Evolutionary conservation across 2,329 filamentous ascomycete species (phyloP), one percentile per base, ranked within the genome.

Genomic region (Phaeomoniella chlamydospora): DNA sequence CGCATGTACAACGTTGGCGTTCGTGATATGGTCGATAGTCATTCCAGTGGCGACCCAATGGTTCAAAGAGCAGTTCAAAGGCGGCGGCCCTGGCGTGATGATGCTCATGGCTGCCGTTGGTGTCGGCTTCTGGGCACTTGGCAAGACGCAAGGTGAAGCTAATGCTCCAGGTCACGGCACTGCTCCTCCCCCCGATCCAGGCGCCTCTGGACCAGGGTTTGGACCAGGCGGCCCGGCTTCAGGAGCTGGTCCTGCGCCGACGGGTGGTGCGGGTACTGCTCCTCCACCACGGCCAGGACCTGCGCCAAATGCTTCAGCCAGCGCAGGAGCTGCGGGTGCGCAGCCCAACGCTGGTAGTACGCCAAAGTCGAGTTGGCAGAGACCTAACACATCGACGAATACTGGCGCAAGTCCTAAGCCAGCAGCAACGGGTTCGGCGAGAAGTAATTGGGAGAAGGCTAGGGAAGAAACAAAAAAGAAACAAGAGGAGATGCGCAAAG

Each of bases 51-150:
- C 88, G 44, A 75, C 74, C 47, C 62, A 70, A 34, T 93, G 83
- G 80, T 78, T 82, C 60, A 62, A 70, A 22, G 70, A 72, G 37
- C 76, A 85, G 34, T 68, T 81, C 45, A 74, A 77, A 26, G 70
- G 81, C 43, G 81, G 81, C 3, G 81, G 80, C 33, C 70, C 78
- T 48, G 81, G 80, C 4, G 75, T 92, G 50, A 58, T 79, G 18
- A 57, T 90, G 43, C 61, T 94, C 18, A 67, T 86, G 16, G 56
- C 84, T 11, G 74, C 73, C 4, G 77, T 93, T 16, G 85, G 77
- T 4, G 61, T 90, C 17, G 77, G 74, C 5, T 83, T 81, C 3
- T 94, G 86, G 85, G 74, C 77, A 2, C 64, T 78, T 46, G 82
- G 80, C 12, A 72, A 76, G 49, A 74, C 68, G 40, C 74, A 79